Base-by-base conservation (phyloP, 192 early-diverging fungal genomes). In the Podochytrium sp. region DNA sequence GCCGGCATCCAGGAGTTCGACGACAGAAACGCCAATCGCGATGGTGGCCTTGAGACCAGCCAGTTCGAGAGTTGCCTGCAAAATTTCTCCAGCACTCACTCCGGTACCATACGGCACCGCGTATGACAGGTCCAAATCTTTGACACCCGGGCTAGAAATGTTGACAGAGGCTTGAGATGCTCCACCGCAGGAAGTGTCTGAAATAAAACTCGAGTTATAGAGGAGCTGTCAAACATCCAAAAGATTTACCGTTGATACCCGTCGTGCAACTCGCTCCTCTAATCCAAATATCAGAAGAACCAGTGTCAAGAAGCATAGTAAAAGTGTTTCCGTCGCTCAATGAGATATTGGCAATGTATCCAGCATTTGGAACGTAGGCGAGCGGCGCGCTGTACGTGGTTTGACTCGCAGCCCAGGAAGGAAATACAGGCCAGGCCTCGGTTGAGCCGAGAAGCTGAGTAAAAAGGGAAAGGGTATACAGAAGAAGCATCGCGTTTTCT, bases 241-340 rank as follows among this genome's bases (percentile, higher is more conserved):
- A n/a, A n/a, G n/a, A n/a, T n/a, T n/a, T n/a, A n/a, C 20, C 43
- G 43, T 47, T 20, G 62, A 53, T 65, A n/a, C n/a, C n/a, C n/a
- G n/a, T n/a, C n/a, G n/a, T n/a, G n/a, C 78, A 78, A 0, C 43
- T 20, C 27, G 75, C 37, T 12, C 78, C 75, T 40, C 78, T 56
- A 47, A 78, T 55, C 75, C 78, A 79, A 37, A 55, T 60, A 41
- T 78, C 78, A 3, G 75, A 79, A 56, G 57, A 53, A 7, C 78
- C 75, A 50, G 78, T 79, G 75, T 79, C 78, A 34, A 80, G 59
- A 57, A 78, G 69, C 25, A 80, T 49, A 35, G 47, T 70, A 33
- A 76, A 56, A 18, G 67, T 73, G 20, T 76, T 53, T n/a, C 32
- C 29, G 66, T 64, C 47, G 52, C 66, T 42, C 16, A 68, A 61